Evolutionary conservation across 441 rosid species (phyloP), one percentile per base, ranked within the genome.

Genomic region (Arabidopsis hybrid): DNA sequence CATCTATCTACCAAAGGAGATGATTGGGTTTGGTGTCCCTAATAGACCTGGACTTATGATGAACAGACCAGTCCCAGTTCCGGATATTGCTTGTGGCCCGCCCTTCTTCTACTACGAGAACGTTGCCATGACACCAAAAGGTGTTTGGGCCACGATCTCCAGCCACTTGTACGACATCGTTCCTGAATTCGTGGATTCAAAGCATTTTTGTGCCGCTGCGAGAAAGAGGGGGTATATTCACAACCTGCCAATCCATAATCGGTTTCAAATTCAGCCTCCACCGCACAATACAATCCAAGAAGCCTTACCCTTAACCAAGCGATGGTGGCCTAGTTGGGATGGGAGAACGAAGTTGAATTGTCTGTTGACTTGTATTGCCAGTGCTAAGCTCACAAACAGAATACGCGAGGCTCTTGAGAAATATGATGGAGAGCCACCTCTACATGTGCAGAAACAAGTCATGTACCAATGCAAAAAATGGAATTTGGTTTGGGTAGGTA

Each of bases 401-500:
- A 88, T 93, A 36, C 88, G 88, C 4, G 81, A 81, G 71, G 80
- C 75, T 4, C 80, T 91, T 31, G 95, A 91, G 63, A 12, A 67
- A 6, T 73, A 73, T 21, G 86, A 78, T 4, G 84, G 67, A n/a
- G 85, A 86, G 2, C 90, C 89, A 8, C 86, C 90, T 11, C 21
- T 16, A 17, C 5, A 4, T 9, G 80, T 88, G 32, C 89, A 86
- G 63, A 87, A 83, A 63, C 77, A 12, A 21, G 81, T 94, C 14
- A 50, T 91, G 2, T 67, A 84, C 0, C 78, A 88, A 13, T 88
- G 95, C 69, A 80, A 82, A 13, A 94, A 81, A 65, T 94, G 92
- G 92, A 94, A 94, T 75, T 71, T 94, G 2, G 91, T 94, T 2
- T 94, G 97, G 99, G 96, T 94, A 7, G 97, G 97, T 50, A 82